Conservation (phyloP, 495 filamentous ascomycete genomes). For the Daldinia caldariorum region DNA sequence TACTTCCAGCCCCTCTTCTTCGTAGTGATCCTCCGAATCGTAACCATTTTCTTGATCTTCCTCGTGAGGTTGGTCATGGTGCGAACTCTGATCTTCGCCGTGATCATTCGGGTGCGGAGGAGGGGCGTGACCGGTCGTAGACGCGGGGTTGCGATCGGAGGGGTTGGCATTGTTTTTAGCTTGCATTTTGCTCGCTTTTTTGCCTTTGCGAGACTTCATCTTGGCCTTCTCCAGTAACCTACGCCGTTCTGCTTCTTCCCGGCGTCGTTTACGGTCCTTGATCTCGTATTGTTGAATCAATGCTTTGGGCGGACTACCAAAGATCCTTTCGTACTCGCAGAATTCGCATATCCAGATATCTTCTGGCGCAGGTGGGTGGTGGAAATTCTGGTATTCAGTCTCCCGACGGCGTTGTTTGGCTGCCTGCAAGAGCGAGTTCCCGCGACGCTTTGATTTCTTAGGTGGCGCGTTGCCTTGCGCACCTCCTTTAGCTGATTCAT, state of each 20-base stretch:
- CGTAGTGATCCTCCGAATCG: slow-evolving; percentile 42
- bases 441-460: slow-evolving; percentile 45
- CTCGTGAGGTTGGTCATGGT: slow-evolving; percentile 49
- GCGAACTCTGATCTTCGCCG: slow-evolving; percentile 53
- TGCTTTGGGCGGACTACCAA: slow-evolving; percentile 81
- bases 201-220: slow-evolving; percentile 89
- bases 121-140: slow-evolving; percentile 41
- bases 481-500: slow-evolving; percentile 21
- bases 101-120: slow-evolving; percentile 43
- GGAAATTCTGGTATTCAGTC: slow-evolving; percentile 69
- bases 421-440: slow-evolving; percentile 45
- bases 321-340: slow-evolving; percentile 88
- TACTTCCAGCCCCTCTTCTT: slow-evolving; percentile 25
- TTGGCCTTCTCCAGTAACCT: slow-evolving; percentile 92
- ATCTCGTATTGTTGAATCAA: slow-evolving; percentile 92
- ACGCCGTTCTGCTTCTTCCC: slow-evolving; percentile 81
- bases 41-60: slow-evolving; percentile 43
- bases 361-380: slow-evolving; percentile 75
- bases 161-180: slow-evolving; percentile 61
- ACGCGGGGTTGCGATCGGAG: slow-evolving; percentile 38
- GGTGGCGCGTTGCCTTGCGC: slow-evolving; percentile 26
- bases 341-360: slow-evolving; percentile 96
- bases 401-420: slow-evolving; percentile 54
- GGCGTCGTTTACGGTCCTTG: slow-evolving; percentile 87
- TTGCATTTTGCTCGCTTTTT: slow-evolving; percentile 69